Evolutionary conservation across 2,329 filamentous ascomycete species (phyloP), one percentile per base, ranked within the genome.

Genomic region (Kalaharituber pfeilii): DNA sequence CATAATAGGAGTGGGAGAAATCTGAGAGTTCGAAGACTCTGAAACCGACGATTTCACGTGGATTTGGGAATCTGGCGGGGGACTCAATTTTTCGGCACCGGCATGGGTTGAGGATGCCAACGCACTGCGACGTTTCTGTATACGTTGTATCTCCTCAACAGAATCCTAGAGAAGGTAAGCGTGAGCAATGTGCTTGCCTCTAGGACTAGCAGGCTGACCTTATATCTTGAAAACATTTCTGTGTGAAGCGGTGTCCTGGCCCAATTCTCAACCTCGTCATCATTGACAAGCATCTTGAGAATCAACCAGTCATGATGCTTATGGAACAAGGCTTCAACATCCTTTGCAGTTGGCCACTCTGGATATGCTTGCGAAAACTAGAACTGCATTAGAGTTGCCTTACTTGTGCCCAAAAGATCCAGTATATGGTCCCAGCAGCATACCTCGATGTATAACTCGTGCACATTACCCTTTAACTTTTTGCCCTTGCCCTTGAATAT

Each of bases 221-320:
- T 2, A 47, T 47, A 22, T 24, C 22, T 15, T 13, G n/a, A 13
- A 22, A 47, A 47, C 42, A 47, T 47, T 22, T 47, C 42, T 25
- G 42, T 47, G 25, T 47, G 42, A 13, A 60, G 42, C 15, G 58
- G 58, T 13, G 57, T 57, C 22, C 57, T 36, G 13, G 45, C 30
- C 58, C 58, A 60, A 51, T 52, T 55, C 26, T 50, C 39, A 1
- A 26, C 28, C 49, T 57, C 54, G 3, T 33, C 44, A 24, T 45
- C 33, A 7, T 29, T 27, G 15, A 25, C 26, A 26, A 53, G 52
- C 57, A 60, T 60, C 49, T 53, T 54, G 15, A 55, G 30, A 8
- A 59, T 15, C 3, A 60, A 33, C 45, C 51, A 60, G 20, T 55
- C 30, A 25, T 57, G 55, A 22, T 59, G 52, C 9, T 50, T 57